phyloP scores from a whole-genome alignment of 495 filamentous ascomycete genomes.

The Neurospora hispaniola region DNA sequence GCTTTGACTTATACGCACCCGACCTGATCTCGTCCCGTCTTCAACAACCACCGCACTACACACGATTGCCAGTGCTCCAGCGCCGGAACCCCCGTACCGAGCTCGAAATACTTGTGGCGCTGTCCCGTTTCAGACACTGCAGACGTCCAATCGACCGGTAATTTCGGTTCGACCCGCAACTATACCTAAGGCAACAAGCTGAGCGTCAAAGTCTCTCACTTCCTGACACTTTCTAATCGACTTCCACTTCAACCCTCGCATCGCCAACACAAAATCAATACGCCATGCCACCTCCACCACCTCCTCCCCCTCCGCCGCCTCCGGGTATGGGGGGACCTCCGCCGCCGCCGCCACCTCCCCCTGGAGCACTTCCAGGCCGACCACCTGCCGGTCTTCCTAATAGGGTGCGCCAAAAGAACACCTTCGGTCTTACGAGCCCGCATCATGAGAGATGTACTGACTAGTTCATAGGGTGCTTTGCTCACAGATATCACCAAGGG shows the following conservation, averaged over 20 bases:
- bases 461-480: conserved; percentile 60
- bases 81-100: background rate
- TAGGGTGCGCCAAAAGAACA: conserved; percentile 4
- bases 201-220: background rate
- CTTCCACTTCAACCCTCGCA: background rate
- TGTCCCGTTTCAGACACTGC: background rate
- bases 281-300: conserved; percentile 18
- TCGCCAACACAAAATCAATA: background rate
- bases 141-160: background rate
- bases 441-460: conserved; percentile 19
- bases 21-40: conserved; percentile 17
- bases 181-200: background rate
- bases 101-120: background rate
- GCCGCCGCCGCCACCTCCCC: conserved; percentile 15
- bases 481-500: conserved; percentile 85
- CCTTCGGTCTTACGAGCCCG: background rate
- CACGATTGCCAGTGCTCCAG: conserved; percentile 17
- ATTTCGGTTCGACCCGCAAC: background rate
- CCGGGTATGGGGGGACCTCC: conserved; percentile 13
- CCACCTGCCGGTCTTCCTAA: conserved; percentile 6
- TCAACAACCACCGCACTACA: conserved; percentile 19
- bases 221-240: background rate
- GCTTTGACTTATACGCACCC: background rate
- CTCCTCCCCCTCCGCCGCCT: conserved; percentile 24
- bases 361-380: conserved; percentile 11